Evolutionary conservation across 495 filamentous ascomycete species (phyloP).

Genomic region (Neurospora pannonica): DNA sequence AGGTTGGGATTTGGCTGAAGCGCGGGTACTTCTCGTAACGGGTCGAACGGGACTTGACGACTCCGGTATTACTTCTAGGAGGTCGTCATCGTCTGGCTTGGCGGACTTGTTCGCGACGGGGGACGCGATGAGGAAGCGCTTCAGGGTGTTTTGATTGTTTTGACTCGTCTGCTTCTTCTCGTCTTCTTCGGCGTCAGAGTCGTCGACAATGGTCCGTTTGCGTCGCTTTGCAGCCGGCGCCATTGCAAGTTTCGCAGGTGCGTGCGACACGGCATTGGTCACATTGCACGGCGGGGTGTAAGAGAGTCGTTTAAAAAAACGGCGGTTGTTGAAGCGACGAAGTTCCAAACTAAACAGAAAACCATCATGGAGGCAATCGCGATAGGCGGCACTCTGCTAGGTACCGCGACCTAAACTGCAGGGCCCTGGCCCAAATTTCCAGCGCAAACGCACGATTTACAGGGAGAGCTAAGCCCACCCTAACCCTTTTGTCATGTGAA

Average conservation of each 20-base stretch:
- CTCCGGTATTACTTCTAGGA: slow-evolving; percentile 5
- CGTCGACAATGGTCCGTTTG: slow-evolving; percentile 35
- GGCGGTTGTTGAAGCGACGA: neutral
- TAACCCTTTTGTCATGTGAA: neutral
- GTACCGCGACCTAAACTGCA: neutral
- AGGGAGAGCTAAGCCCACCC: neutral
- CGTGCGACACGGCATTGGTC: slow-evolving; percentile 13
- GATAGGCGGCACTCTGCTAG: neutral
- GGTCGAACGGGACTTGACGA: slow-evolving; percentile 26
- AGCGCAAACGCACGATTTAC: neutral
- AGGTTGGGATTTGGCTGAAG: slow-evolving; percentile 7
- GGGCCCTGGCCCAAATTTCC: neutral
- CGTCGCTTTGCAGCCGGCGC: slow-evolving; percentile 47
- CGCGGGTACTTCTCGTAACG: slow-evolving; percentile 19
- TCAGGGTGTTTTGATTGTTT: slow-evolving; percentile 27
- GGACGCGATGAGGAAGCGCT: slow-evolving; percentile 34
- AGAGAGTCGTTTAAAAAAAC: neutral
- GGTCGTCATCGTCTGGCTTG: neutral
- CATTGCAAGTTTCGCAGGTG: slow-evolving; percentile 28
- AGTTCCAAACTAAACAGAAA: neutral
- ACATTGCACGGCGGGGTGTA: slow-evolving; percentile 3
- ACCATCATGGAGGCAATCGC: neutral
- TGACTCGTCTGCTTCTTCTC: slow-evolving; percentile 13
- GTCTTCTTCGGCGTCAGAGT: slow-evolving; percentile 23
- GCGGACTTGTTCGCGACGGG: slow-evolving; percentile 21